phyloP scores from a whole-genome alignment of 208 protist species.

The Acanthamoeba royreba region DNA sequence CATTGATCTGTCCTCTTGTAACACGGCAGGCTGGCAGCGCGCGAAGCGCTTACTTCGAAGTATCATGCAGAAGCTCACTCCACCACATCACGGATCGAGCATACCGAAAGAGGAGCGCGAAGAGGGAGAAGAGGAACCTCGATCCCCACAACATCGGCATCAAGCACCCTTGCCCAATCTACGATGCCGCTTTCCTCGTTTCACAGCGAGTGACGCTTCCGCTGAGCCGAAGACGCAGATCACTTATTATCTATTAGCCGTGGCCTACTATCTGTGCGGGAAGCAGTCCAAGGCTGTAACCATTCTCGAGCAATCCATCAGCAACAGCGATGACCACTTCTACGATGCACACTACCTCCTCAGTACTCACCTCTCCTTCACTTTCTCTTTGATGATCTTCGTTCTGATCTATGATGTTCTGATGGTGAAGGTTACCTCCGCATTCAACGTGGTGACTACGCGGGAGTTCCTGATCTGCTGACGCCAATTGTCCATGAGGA shows the following conservation, averaged over 20 bases:
- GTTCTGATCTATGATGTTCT: neutral
- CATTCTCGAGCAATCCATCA: neutral
- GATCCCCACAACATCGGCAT: neutral
- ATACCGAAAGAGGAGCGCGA: neutral
- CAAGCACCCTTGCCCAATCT: neutral
- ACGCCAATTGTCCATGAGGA: neutral
- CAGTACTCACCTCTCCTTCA: neutral
- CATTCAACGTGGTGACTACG: neutral
- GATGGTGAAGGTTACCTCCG: neutral
- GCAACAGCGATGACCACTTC: neutral
- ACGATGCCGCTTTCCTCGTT: neutral
- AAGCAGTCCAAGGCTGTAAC: neutral
- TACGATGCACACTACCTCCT: neutral
- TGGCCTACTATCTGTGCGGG: neutral
- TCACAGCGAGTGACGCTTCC: neutral
- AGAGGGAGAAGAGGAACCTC: neutral
- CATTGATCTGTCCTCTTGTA: neutral
- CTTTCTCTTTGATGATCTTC: neutral
- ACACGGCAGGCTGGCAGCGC: neutral
- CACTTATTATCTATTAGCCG: neutral
- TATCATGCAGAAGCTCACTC: too few species aligned
- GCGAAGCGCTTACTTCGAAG: neutral
- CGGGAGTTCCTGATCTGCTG: neutral
- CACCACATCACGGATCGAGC: too few species aligned
- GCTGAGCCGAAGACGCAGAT: neutral